Evolutionary conservation across 2,329 filamentous ascomycete species (phyloP), one percentile per base, ranked within the genome.

Genomic region (Pseudogymnoascus sp.): DNA sequence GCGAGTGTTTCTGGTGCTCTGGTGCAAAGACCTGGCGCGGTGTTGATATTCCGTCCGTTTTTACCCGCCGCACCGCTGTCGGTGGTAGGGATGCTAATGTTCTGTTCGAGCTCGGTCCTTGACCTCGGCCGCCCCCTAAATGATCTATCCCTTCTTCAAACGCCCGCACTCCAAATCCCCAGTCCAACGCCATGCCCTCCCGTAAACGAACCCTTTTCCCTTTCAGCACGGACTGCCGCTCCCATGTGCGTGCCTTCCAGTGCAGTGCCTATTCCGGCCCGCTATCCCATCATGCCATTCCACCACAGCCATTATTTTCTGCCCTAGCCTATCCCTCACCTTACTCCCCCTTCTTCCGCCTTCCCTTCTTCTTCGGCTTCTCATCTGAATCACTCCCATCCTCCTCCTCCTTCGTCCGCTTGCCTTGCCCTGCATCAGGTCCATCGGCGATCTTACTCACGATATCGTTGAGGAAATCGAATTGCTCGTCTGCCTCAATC

Each of bases 381-480:
- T 70, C 66, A 44, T 69, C 68, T 47, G 70, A 66, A 36, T 60
- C 64, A 57, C 65, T 67, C 3, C 66, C 65, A 39, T 65, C 66
- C 21, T 64, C 65, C 33, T 65, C 64, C 50, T 66, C 64, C 41
- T 62, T 63, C 63, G 67, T 68, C 40, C 63, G 41, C 62, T 69
- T 69, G 40, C 62, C 66, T 5, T 67, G 68, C 9, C 68, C 69
- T 3, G 67, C 67, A 29, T 66, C 69, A 29, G 68, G 65, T 4
- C 60, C 64, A 67, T 90, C 87, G 2, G 84, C 88, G 0, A 97
- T 87, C 72, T 93, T 93, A 68, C 86, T 82, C 60, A 96, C 92
- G 68, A 97, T 97, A 59, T 97, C 92, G 63, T 85, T 82, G 64
- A 99, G 76, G 69, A 97, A 99, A 75, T 99, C 94, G 77, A 96